Base-by-base conservation (phyloP, 371 early-diverging fungal species). In the Coemansia sp. region DNA sequence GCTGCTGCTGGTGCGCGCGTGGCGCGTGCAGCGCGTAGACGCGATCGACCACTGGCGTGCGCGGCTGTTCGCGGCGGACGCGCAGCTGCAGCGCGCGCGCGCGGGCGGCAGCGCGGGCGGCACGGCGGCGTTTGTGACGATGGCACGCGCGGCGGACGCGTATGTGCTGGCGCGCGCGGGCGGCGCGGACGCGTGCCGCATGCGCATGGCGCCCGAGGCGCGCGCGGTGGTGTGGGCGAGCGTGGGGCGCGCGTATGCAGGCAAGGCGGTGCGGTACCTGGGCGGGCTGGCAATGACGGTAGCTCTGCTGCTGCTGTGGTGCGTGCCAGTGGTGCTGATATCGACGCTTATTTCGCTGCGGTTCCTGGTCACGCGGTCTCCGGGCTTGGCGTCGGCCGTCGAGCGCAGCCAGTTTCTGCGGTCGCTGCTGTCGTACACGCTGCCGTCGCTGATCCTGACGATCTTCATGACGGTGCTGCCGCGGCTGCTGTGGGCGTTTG, bases 141-240 rank as follows among this genome's bases (percentile, higher is more conserved):
- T 91, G 82, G 86, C 86, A 62, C 84, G 80, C 30, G 76, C 84
- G 35, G 68, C 85, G 52, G 79, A 86, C 51, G 87, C 86, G n/a
- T 81, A 81, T 55, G 66, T 85, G 8, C 80, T 84, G 77, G 84
- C 54, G 81, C 85, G 34, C 79, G 84, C 54, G 73, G 85, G 2
- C 84, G 85, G 34, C 91, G 26, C 93, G 0, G 90, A 54, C 43
- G 75, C 88, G 31, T 83, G 89, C 59, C 81, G 84, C 50, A 84
- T 89, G 3, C 74, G 79, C 11, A 82, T 89, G 80, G 96, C 96
- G 6, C 96, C 96, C 0, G 94, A 94, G 62, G 94, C 96, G 13
- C 86, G 94, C 20, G 91, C 94, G 62, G 68, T 96, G 2, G 82
- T 86, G 56, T 96, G 96, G 96, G 68, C 80, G 52, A 92, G 90